Evolutionary conservation across 2,329 filamentous ascomycete genomes (phyloP), one percentile per base, ranked within the genome.

Genomic region (Exophiala bonariae): DNA sequence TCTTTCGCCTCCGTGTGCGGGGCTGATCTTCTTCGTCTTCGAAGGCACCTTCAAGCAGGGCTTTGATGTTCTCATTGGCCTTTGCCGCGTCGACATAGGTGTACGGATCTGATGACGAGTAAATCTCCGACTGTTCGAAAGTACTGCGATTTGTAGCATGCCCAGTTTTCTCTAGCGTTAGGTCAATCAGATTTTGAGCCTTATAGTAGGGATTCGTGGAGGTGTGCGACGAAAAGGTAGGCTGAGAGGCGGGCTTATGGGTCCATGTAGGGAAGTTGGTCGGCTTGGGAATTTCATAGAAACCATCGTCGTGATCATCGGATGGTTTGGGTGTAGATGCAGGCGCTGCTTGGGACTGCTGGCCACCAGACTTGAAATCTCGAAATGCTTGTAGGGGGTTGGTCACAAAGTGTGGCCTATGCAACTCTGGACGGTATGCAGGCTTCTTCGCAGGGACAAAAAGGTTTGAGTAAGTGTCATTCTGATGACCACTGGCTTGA

Each of bases 81-180:
- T 76, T 73, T 9, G 63, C 70, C 1, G 68, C 60, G 49, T 76
- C 73, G 18, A 77, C 64, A 55, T 75, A 77, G 2, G 72, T 73
- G 57, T 75, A 73, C 9, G 77, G 72, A 56, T 83, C 80, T 13
- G 72, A 67, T 1, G 75, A 70, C 3, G 78, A 78, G 57, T 81
- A 82, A 5, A 68, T 67, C 20, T 76, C 70, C 26, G 74, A 66
- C 11, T 67, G 65, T 18, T 77, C 67, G 23, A 13, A 37, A 9
- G 35, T 36, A 64, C 67, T 55, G 20, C 32, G 18, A 31, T 77
- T 75, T 3, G 73, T 72, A 44, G 77, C 69, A 45, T 75, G 75
- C 8, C 66, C 64, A 49, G 75, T 69, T 17, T 74, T 62, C 47
- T 64, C 63, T 7, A 61, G 58, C 1, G 75, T 79, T 14, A 80